Conservation (phyloP, 2,329 filamentous ascomycete genomes). For the Byssoonygena ceratinophila region DNA sequence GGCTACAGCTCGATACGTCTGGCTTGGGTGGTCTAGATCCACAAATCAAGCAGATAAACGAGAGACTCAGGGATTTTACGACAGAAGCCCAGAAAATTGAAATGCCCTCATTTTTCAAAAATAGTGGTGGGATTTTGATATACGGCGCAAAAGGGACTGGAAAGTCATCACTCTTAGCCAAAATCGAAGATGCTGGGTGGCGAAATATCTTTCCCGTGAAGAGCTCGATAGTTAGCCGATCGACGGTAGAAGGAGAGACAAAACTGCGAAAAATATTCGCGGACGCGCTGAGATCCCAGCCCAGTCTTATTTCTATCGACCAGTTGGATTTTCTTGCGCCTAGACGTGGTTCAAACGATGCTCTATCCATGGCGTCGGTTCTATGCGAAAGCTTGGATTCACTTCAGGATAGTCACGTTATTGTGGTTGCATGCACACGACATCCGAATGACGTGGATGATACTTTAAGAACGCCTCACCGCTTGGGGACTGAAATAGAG, state of each 20-base stretch:
- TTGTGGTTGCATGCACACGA: constrained; percentile 66
- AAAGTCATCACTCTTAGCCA: constrained; percentile 63
- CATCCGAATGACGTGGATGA: constrained; percentile 62
- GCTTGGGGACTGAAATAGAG: constrained; percentile 58
- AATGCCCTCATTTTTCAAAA: constrained; percentile 35
- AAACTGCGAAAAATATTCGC: constrained; percentile 59
- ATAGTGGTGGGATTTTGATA: constrained; percentile 54
- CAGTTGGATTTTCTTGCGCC: constrained; percentile 60
- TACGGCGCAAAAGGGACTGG: constrained; percentile 77
- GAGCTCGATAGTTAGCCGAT: constrained; percentile 26
- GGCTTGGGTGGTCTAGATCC: constrained; percentile 58
- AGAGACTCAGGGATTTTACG: constrained; percentile 50
- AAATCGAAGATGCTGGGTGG: constrained; percentile 59
- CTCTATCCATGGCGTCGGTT: constrained; percentile 28
- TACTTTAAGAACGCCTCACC: constrained; percentile 53
- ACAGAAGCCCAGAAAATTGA: constrained; percentile 19
- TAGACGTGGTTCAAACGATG: constrained; percentile 42
- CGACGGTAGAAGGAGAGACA: constrained; percentile 38
- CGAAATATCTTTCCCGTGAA: constrained; percentile 49
- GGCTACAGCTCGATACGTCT: constrained; percentile 30
- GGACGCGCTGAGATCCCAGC: constrained; percentile 56
- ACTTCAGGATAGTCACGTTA: constrained; percentile 44
- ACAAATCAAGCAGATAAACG: constrained; percentile 57
- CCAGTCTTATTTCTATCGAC: constrained; percentile 71
- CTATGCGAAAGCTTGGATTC: constrained; percentile 34